Base-by-base conservation (phyloP, 2,329 filamentous ascomycete genomes). In the Aquanectria penicillioides region DNA sequence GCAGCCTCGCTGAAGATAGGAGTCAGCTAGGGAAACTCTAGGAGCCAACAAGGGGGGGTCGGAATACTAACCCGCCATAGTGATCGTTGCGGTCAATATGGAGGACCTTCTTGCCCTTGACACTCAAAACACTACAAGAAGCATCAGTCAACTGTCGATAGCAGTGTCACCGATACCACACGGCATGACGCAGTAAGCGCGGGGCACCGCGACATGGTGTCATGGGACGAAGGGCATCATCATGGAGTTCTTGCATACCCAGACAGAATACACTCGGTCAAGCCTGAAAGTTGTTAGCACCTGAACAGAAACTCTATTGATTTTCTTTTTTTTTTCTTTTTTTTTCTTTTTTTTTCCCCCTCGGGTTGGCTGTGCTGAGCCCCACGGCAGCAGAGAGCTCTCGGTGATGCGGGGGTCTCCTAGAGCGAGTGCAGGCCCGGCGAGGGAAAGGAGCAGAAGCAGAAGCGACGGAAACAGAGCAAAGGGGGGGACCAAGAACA, bases 61-160 rank as follows among this genome's bases (percentile, higher is more conserved):
- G 23, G n/a, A 18, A 41, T 25, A 84, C 91, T 73, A 82, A 97
- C 94, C 93, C 95, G 86, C 95, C 95, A 75, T 97, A 98, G 83
- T 98, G 94, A 78, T 97, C 93, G 77, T 98, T 98, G 76, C 94
- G 90, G 82, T 98, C 95, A 77, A 99, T 97, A 83, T 99, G 95
- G 67, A 99, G 87, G 74, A 99, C 95, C 84, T 98, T 98, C 86
- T 97, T 94, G 78, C 94, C 94, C 85, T 98, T 97, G 73, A 98
- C 94, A 83, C 93, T 97, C 76, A 98, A 83, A 62, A 99, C 94
- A 80, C 94, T 76, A 61, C 44, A 8, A 34, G 25, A 29, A 40
- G 29, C 13, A 55, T 70, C 50, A 70, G 68, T 62, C 64, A 61
- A 68, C 52, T 50, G 57, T 57, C 34, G 56, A 59, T 40, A 49